These are phyloP conservation scores for Xylaria telfairii DNA, from an alignment of 495 filamentous ascomycete species.

Conservation along the genomic window DNA sequence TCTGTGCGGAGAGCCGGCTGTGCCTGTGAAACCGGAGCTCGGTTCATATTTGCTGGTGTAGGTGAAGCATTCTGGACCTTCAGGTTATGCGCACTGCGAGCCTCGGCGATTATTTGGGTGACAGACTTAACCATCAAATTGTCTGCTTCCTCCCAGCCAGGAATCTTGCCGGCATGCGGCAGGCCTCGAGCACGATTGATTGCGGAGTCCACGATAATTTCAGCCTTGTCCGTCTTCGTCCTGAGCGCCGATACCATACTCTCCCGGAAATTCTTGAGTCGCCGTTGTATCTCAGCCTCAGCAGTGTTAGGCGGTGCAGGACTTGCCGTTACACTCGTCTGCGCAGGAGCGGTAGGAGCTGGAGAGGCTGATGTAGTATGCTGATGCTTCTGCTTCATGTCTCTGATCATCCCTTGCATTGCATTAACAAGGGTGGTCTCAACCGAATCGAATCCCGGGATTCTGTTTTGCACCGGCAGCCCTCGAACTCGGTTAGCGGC, in stretches of 20 bases:
- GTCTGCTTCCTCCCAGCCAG: conserved; percentile 42
- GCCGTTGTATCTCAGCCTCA: conserved; percentile 41
- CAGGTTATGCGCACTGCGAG: conserved; percentile 32
- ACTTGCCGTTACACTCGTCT: conserved; percentile 29
- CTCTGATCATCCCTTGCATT: conserved; percentile 37
- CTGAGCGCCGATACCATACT: conserved; percentile 38
- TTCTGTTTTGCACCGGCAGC: conserved; percentile 31
- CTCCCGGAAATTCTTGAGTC: conserved; percentile 35
- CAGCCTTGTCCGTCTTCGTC: conserved; percentile 40
- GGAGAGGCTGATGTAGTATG: conserved; percentile 33
- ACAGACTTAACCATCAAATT: conserved; percentile 41
- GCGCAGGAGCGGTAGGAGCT: conserved; percentile 16
- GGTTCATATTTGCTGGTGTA: conserved; percentile 15
- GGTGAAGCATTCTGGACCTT: conserved; percentile 26
- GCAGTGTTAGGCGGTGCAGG: conserved; percentile 32
- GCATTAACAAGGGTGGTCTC: conserved; percentile 38
- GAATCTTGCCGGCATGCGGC: conserved; percentile 34
- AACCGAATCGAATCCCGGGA: conserved; percentile 36
- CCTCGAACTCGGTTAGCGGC: conserved; percentile 38
- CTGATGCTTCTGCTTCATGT: conserved; percentile 35
- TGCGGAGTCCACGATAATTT: conserved; percentile 38
- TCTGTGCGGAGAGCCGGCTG: conserved; percentile 27
- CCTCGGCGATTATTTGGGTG: conserved; percentile 40
- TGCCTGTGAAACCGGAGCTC: conserved; percentile 22
- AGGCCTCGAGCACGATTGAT: conserved; percentile 41